Percentiles rank a stretch among this genome's conserved stretches.
phyloP scores from a whole-genome alignment of 257 asterid genomes.

The Echites panduratus region DNA sequence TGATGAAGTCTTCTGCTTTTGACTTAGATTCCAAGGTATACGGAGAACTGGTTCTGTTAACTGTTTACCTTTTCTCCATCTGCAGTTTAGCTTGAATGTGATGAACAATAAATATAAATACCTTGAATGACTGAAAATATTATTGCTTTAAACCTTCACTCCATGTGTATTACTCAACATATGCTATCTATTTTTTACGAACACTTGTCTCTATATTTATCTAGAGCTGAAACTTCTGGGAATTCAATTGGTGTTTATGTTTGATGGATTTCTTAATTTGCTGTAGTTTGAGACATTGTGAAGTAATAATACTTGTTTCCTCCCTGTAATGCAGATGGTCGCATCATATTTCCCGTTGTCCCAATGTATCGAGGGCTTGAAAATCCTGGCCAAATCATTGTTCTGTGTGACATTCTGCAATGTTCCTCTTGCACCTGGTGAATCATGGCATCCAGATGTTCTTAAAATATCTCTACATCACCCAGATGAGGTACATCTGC shows the following conservation, averaged over 20 bases:
- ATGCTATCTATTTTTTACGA: neutral
- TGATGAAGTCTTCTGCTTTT: slow-evolving; percentile 71
- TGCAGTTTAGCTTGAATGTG: neutral
- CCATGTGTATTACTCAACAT: neutral
- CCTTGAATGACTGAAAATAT: neutral
- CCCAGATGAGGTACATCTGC: slow-evolving; percentile 70
- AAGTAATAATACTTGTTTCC: slow-evolving; percentile 2
- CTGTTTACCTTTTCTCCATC: neutral
- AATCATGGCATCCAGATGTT: slow-evolving; percentile 99
- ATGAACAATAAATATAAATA: neutral
- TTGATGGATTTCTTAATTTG: neutral
- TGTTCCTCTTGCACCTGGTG: slow-evolving; percentile 79
- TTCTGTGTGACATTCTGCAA: slow-evolving; percentile 62
- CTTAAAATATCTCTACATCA: slow-evolving; percentile 71
- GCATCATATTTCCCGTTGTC: slow-evolving; percentile 73
- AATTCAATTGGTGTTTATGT: neutral
- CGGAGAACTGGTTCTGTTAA: slow-evolving; percentile 4
- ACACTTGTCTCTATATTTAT: neutral
- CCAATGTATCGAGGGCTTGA: slow-evolving; percentile 82
- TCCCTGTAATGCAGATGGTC: slow-evolving; percentile 43
- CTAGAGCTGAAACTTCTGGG: slow-evolving; percentile 3
- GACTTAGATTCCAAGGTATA: slow-evolving; percentile 70
- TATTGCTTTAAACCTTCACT: neutral
- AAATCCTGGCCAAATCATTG: slow-evolving; percentile 73
- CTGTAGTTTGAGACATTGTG: neutral